Base-by-base conservation (phyloP, 768 basidiomycete species). In the Trametes punicea region DNA sequence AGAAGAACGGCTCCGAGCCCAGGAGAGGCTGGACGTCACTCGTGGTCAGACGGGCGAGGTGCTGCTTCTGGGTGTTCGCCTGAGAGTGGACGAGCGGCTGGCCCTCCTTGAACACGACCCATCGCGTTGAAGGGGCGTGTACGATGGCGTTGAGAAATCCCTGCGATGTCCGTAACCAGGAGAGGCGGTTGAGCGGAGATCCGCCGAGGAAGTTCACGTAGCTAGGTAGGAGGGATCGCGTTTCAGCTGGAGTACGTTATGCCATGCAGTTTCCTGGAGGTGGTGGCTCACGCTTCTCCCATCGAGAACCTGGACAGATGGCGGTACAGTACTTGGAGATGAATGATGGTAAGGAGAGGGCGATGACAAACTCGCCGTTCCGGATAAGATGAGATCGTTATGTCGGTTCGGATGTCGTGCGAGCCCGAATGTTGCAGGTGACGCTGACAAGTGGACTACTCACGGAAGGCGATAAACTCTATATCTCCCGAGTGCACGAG, bases 141-240 rank as follows among this genome's bases (percentile, higher is more conserved):
- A 87, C 73, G 62, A 93, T 77, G 18, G 84, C 76, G 55, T 92
- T 90, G 45, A 98, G 77, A 71, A 94, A 92, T 7, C 79, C 68
- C 26, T 83, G 80, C 13, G 89, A 91, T 3, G 83, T 70, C 25
- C 91, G 79, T 31, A 94, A 77, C 85, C 93, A 93, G 1, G 88
- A 84, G 18, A 93, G 77, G 15, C 91, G 85, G 69, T 92, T 92
- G 29, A 92, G 72, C 39, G 88, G 83, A 51, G 90, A 88, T 36
- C 87, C 81, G 30, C 71, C 74, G 61, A 80, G 67, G 68, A 81
- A 81, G 60, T 81, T 80, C 25, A 74, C 67, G 47, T 74, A 69
- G 51, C 86, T 76, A 57, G 18, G 42, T 44, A 34, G n/a, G 41
- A 30, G 31, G 21, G 45, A 27, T 36, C 41, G 21, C 36, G 31